Evolutionary conservation across 1,139 yeast species (phyloP).

Genomic region (Pichia sp.): DNA sequence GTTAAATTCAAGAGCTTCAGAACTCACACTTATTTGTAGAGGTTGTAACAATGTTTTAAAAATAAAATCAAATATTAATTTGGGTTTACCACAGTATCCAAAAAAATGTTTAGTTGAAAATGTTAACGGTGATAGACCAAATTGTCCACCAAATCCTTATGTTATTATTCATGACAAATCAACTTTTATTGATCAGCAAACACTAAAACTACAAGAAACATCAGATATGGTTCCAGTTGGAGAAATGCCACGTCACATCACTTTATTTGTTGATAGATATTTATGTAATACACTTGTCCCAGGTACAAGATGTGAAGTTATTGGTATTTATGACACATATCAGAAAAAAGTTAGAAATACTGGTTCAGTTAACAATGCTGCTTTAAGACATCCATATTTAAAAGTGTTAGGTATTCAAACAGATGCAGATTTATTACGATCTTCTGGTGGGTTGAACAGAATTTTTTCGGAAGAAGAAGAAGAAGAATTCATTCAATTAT

Average conservation of each 20-base stretch:
- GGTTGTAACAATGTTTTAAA: slow-evolving; percentile 76
- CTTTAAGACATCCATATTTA: slow-evolving; percentile 88
- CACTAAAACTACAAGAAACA: slow-evolving; percentile 85
- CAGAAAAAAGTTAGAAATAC: slow-evolving; percentile 54
- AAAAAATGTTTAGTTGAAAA: slow-evolving; percentile 52
- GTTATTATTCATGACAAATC: slow-evolving; percentile 91
- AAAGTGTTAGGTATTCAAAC: slow-evolving; percentile 82
- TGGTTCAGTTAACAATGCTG: slow-evolving; percentile 50
- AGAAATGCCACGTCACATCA: slow-evolving; percentile 93
- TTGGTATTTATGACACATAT: slow-evolving; percentile 88
- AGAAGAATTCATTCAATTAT: slow-evolving; percentile 75
- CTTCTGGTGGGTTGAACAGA: slow-evolving; percentile 44
- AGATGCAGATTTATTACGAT: slow-evolving; percentile 44
- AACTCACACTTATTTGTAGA: slow-evolving; percentile 79
- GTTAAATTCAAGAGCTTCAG: slow-evolving; percentile 80
- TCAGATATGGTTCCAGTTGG: slow-evolving; percentile 99
- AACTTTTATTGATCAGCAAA: slow-evolving; percentile 87
- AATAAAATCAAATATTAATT: slow-evolving; percentile 62
- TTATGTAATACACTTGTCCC: slow-evolving; percentile 89
- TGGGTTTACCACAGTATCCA: slow-evolving; percentile 77
- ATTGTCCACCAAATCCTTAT: slow-evolving; percentile 89
- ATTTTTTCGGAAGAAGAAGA: slow-evolving; percentile 90
- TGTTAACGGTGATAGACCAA: slow-evolving; percentile 52
- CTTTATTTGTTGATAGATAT: slow-evolving; percentile 83
- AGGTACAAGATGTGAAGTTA: slow-evolving; percentile 86